These are phyloP conservation scores for Boletus vermiculosoides DNA, from an alignment of 768 basidiomycete genomes.

Conservation along the genomic window DNA sequence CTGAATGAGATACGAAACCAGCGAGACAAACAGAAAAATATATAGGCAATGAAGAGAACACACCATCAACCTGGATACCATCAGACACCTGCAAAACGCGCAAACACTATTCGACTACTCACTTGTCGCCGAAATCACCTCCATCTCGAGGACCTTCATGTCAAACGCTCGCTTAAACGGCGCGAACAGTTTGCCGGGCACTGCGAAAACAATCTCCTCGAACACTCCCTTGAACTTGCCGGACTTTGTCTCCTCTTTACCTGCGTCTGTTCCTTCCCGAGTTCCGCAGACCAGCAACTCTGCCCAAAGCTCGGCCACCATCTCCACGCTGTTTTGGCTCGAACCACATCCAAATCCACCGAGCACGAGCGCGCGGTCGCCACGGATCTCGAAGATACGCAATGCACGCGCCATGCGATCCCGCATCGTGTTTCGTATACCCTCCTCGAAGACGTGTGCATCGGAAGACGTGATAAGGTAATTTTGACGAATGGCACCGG, in stretches of 20 bases:
- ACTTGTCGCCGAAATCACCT: slow-evolving; percentile 31
- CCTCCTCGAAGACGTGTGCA: slow-evolving; percentile 36
- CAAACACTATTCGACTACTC: slow-evolving; percentile 12
- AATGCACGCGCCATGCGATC: slow-evolving; percentile 49
- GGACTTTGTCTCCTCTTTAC: slow-evolving; percentile 13
- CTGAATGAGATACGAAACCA: neutral
- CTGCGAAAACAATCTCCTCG: slow-evolving; percentile 43
- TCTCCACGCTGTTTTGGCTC: slow-evolving; percentile 40
- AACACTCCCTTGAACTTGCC: slow-evolving; percentile 42
- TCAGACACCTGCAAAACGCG: neutral
- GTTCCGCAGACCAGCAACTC: slow-evolving; percentile 41
- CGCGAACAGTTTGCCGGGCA: slow-evolving; percentile 36
- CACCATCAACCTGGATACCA: neutral
- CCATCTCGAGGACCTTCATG: slow-evolving; percentile 38
- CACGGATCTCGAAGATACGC: slow-evolving; percentile 42
- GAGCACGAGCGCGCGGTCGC: slow-evolving; percentile 39
- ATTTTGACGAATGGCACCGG: slow-evolving; percentile 40
- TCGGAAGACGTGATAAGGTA: slow-evolving; percentile 36
- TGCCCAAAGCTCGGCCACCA: slow-evolving; percentile 46
- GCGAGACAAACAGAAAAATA: neutral
- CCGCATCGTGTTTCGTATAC: slow-evolving; percentile 42
- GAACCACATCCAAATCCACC: slow-evolving; percentile 48
- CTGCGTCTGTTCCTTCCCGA: slow-evolving; percentile 20
- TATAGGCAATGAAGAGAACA: neutral
- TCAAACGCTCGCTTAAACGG: slow-evolving; percentile 42